These are phyloP conservation scores for Diospyros kaki DNA, from an alignment of 148 eudicot genomes.

Conservation along the genomic window DNA sequence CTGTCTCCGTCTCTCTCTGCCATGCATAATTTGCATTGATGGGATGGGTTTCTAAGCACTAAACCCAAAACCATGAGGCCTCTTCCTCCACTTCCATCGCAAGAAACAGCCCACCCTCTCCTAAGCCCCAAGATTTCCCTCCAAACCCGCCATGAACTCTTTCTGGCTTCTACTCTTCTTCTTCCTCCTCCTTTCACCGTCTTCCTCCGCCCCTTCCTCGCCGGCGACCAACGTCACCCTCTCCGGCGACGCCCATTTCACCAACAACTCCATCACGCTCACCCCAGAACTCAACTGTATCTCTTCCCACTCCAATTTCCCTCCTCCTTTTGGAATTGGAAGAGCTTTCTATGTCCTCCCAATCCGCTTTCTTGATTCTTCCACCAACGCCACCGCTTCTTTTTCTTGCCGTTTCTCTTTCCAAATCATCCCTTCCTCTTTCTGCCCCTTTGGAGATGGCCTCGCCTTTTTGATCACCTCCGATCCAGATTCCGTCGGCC, in stretches of 20 bases:
- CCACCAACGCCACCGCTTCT: slow-evolving; percentile 36
- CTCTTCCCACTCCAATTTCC: slow-evolving; percentile 6
- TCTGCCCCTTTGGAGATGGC: slow-evolving; percentile 62
- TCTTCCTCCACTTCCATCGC: neutral
- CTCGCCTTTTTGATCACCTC: slow-evolving; percentile 56
- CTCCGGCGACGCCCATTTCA: slow-evolving; percentile 43
- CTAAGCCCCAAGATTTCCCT: neutral
- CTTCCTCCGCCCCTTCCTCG: slow-evolving; percentile 15
- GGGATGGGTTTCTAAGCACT: no score
- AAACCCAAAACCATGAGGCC: neutral
- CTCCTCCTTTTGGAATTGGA: slow-evolving; percentile 29
- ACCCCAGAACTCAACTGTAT: slow-evolving; percentile 29
- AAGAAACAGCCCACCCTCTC: slow-evolving; percentile 13
- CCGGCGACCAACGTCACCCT: slow-evolving; percentile 41
- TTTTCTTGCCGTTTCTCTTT: slow-evolving; percentile 53
- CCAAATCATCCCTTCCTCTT: slow-evolving; percentile 30
- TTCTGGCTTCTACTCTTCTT: slow-evolving; percentile 12
- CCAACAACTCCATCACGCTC: slow-evolving; percentile 30
- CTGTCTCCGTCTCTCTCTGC: no score
- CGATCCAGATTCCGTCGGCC: slow-evolving; percentile 12
- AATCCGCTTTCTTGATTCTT: slow-evolving; percentile 40
- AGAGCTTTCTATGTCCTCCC: slow-evolving; percentile 45
- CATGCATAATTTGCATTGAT: no score
- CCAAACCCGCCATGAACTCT: neutral
- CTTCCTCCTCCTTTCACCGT: slow-evolving; percentile 23